phyloP scores from a whole-genome alignment of 805 yeast genomes.

The Yarrowia phangngaensis region DNA sequence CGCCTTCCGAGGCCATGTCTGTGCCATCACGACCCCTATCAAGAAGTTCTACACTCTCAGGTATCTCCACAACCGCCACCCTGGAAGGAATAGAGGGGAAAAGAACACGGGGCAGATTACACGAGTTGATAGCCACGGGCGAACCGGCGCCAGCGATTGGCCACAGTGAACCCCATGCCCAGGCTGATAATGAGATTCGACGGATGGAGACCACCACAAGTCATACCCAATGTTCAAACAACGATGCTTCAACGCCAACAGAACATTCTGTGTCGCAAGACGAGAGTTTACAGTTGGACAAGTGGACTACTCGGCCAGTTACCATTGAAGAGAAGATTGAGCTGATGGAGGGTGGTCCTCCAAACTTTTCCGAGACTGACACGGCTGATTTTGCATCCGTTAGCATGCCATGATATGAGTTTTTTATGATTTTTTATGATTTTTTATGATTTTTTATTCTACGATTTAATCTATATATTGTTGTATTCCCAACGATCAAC shows the following conservation, averaged over 20 bases:
- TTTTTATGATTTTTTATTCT: too few species aligned
- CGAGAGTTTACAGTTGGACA: constrained; percentile 14
- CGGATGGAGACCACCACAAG: constrained; percentile 1
- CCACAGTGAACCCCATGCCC: constrained; percentile 25
- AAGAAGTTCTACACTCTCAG: constrained; percentile 56
- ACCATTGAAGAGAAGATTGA: constrained; percentile 27
- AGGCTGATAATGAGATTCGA: constrained; percentile 9
- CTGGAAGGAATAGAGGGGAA: constrained; percentile 72
- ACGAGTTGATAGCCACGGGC: constrained; percentile 17
- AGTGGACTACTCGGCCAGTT: constrained; percentile 24
- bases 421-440: too few species aligned
- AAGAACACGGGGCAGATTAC: constrained; percentile 34
- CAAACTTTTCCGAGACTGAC: constrained; percentile 23
- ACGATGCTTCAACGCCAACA: constrained; percentile 3
- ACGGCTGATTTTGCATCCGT: constrained; percentile 24
- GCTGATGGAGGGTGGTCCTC: constrained; percentile 25
- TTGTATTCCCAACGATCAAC: too few species aligned
- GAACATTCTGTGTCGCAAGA: constrained; percentile 8
- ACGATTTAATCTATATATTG: too few species aligned
- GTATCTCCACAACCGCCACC: constrained; percentile 68
- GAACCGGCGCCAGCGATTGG: constrained; percentile 1
- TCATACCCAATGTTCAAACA: constrained; percentile 3
- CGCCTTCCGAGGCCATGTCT: constrained; percentile 17
- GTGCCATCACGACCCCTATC: constrained; percentile 55
- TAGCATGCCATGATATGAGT: too few species aligned